Base-by-base conservation (phyloP, 495 filamentous ascomycete species). In the Corynascus novoguineensis region DNA sequence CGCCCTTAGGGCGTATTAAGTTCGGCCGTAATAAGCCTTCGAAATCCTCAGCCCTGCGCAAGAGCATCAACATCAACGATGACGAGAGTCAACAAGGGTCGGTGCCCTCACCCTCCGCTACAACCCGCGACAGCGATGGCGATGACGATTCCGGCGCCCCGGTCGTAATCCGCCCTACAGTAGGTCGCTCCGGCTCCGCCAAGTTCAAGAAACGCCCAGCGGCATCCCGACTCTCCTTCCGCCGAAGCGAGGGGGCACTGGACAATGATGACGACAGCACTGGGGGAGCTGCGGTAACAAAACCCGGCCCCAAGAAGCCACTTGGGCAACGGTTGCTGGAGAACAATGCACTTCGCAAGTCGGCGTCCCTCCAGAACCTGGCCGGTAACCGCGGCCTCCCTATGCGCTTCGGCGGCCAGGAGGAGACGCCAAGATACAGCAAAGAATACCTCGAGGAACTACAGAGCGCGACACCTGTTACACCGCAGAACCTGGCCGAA, bases 381-480 rank as follows among this genome's bases (percentile, higher is more conserved):
- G 48, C 66, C 67, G 7, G 49, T 64, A 75, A n/a, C n/a, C n/a
- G n/a, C n/a, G n/a, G 49, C 71, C 76, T 86, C 1, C 80, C 83
- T 4, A 70, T 83, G 35, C 79, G 85, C 22, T 76, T 82, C 5
- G 74, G 59, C 37, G 75, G 83, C 35, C 83, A 87, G 34, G 87
- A 92, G 42, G 70, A 75, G 42, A 75, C 85, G 44, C 92, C 90
- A 4, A 88, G 78, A 56, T 98, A 98, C 71, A 93, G 80, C 69
- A 85, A 86, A 57, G 90, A 93, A 57, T 87, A 92, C 60, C 75
- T 98, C 44, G 86, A 88, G 47, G 89, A 95, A 68, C 78, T 98
- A 8, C 86, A 87, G 53, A 83, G 80, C 49, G 88, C 87, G 9
- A 96, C 93, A 0, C 90, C 89, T 1, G 84, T 84, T 31, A 88